Evolutionary conservation across 306 rosid species (phyloP).

Genomic region (Lotus japonicus): DNA sequence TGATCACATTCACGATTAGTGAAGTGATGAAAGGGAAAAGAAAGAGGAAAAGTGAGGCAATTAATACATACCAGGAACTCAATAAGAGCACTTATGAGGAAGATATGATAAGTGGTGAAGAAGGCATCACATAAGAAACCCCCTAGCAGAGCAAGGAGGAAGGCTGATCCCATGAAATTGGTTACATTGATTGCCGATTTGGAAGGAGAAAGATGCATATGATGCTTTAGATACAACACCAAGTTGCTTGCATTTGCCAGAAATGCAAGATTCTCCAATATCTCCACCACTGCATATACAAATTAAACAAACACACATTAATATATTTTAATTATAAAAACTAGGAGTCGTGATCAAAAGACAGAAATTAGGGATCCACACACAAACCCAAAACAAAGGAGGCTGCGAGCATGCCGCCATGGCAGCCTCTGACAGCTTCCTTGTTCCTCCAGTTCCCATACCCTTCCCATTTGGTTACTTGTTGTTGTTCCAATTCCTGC

Average conservation of each 20-base stretch:
- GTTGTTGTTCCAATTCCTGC: slow-evolving; percentile 45
- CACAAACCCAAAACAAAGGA: slow-evolving; percentile 68
- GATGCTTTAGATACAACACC: slow-evolving; percentile 50
- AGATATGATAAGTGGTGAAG: slow-evolving; percentile 76
- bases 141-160: slow-evolving; percentile 91
- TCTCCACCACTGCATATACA: slow-evolving; percentile 67
- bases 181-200: slow-evolving; percentile 87
- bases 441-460: slow-evolving; percentile 77
- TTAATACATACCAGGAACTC: slow-evolving; percentile 60
- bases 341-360: background rate
- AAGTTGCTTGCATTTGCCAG: slow-evolving; percentile 95
- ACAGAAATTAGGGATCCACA: slow-evolving; percentile 5
- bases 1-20: slow-evolving; percentile 3
- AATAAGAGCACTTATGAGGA: slow-evolving; percentile 64
- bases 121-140: slow-evolving; percentile 91
- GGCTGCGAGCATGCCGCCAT: slow-evolving; percentile 91
- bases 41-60: background rate
- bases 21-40: background rate
- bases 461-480: slow-evolving; percentile 57
- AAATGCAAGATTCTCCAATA: slow-evolving; percentile 85
- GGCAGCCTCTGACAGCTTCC: slow-evolving; percentile 64
- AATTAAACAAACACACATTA: no score
- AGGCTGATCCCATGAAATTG: slow-evolving; percentile 91
- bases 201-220: slow-evolving; percentile 80
- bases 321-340: no score